Evolutionary conservation across 768 basidiomycete species (phyloP), one percentile per base, ranked within the genome.

Genomic region (Serpula lacrymans): DNA sequence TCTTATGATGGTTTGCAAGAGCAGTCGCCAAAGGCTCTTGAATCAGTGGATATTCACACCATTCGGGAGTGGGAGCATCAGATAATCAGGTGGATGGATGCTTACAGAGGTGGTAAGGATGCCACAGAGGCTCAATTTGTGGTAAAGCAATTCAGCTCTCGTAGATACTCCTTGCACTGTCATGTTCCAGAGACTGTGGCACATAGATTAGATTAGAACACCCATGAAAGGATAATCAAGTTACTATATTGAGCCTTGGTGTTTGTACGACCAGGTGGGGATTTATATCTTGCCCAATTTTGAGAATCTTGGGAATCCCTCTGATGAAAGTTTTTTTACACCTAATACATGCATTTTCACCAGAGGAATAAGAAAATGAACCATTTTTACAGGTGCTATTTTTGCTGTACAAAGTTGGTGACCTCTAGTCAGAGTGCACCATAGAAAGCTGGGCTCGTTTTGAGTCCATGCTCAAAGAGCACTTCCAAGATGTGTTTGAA

Each of bases 41-140:
- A 22, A 10, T 47, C 43, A 2, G 53, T 56, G 8, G 2, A 14
- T 20, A 27, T 53, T 9, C 12, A 14, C 10, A 48, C 32, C 10
- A 52, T 67, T 17, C 47, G 58, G 20, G 50, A 53, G 30, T 69
- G 65, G 65, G 61, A 69, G 35, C 58, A 67, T 46, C 39, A 50
- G 6, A 55, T 57, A 46, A 24, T 39, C 21, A 16, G 61, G 16
- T 67, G 56, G 50, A 59, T 66, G 46, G 51, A 63, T 33, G 62
- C 65, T n/a, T 69, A 68, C 39, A 2, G 43, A 17, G 28, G 36
- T 12, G 60, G 60, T 12, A 34, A 65, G 13, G 40, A 36, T 21
- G 51, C 55, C 4, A 49, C 49, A 28, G 56, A 58, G 42, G 63
- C 64, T 21, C 62, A 66, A 36, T 9, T 42, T 1, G 33, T 61